phyloP scores from a whole-genome alignment of 1,284 basidiomycete genomes.

The Thelephora terrestris region DNA sequence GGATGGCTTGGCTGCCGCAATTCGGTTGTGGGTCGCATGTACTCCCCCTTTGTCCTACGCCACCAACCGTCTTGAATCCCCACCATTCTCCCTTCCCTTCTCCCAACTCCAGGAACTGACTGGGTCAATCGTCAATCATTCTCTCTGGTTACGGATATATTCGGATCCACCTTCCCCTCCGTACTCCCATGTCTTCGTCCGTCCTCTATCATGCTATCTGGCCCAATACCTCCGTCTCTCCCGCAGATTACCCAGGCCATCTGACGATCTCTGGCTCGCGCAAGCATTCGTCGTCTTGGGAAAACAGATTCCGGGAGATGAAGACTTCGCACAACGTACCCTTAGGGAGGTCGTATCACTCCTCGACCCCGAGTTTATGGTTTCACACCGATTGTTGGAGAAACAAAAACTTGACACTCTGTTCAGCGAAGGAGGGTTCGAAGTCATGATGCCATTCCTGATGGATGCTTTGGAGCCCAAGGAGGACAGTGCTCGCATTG shows the following conservation, averaged over 20 bases:
- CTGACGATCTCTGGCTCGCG: conserved; percentile 50
- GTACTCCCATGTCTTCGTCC: conserved; percentile 28
- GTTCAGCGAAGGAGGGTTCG: conserved; percentile 27
- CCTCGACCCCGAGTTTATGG: conserved; percentile 32
- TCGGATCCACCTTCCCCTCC: conserved; percentile 14
- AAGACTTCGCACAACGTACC: conserved; percentile 35
- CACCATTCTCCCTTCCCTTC: conserved; percentile 51
- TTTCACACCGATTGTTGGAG: conserved; percentile 35
- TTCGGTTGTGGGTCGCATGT: conserved; percentile 58
- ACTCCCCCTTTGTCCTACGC: conserved; percentile 30
- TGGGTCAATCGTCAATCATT: conserved; percentile 36
- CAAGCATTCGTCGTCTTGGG: conserved; percentile 48
- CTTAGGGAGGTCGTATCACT: conserved; percentile 29
- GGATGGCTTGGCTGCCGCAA: conserved; percentile 32
- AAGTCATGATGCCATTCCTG: conserved; percentile 52
- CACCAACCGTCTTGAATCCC: conserved; percentile 22
- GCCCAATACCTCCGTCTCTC: conserved; percentile 47
- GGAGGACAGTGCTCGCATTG: conserved; percentile 27
- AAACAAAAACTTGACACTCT: conserved; percentile 11
- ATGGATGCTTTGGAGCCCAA: conserved; percentile 29
- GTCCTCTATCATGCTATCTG: conserved; percentile 44
- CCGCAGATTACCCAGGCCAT: conserved; percentile 39
- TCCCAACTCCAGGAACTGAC: conserved; percentile 39
- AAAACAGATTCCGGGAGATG: conserved; percentile 57
- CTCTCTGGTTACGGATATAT: conserved; percentile 33